Evolutionary conservation across 495 filamentous ascomycete species (phyloP), one percentile per base, ranked within the genome.

Genomic region (Penicillium psychrofluorescens): DNA sequence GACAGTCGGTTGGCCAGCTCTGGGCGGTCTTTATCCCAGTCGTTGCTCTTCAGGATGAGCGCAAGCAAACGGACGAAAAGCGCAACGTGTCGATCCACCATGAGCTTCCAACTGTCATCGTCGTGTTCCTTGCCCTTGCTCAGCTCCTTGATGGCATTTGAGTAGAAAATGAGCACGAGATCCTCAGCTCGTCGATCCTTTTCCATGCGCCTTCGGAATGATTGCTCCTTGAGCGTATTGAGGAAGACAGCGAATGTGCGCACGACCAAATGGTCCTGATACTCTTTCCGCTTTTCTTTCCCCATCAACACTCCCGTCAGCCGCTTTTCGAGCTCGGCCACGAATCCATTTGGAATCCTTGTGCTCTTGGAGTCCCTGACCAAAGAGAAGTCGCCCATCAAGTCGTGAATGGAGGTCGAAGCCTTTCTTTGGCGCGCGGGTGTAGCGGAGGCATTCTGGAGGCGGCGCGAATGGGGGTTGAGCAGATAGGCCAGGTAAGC

Each of bases 111-210:
- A 34, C 78, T 78, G 59, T 94, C 86, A 64, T 96, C 90, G n/a
- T 84, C 84, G 1, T 80, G 73, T 6, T 78, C 65, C 60, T 88
- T 91, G 36, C 88, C 86, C 47, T 90, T 90, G 40, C 70, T 60
- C 47, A 95, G 71, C 38, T 95, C 91, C 66, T 95, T 95, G 29
- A 86, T 89, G 49, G 84, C 94, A 70, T 83, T 90, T 50, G 78
- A 95, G 75, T 81, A 96, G 70, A 83, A 97, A 54, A 83, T 97
- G 33, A 91, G 72, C 31, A 91, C 76, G 29, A 91, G 66, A 53
- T 95, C 90, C 63, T 99, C 94, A 14, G 95, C 83, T 55, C 90
- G 81, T 41, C 94, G 78, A 59, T 96, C 92, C 66, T 95, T 95
- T 53, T 95, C 89, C 74, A 95, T 85, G 40, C 75, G 72, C 56